phyloP scores from a whole-genome alignment of 2,329 filamentous ascomycete species.

The Xylariaceae sp. region DNA sequence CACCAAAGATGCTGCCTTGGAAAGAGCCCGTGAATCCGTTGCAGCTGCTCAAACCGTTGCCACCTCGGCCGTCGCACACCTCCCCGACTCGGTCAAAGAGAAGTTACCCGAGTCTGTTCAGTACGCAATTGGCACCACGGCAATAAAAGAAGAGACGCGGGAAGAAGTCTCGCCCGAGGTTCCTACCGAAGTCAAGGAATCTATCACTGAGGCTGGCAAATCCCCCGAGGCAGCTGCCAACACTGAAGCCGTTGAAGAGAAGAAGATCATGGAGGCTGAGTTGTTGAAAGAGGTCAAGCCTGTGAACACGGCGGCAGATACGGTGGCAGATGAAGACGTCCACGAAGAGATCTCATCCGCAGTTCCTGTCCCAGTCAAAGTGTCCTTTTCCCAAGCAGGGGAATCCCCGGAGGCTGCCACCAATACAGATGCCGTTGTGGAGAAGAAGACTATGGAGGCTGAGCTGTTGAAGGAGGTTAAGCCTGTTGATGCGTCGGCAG shows the following conservation, averaged over 20 bases:
- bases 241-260: slow-evolving; percentile 73
- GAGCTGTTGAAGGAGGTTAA: slow-evolving; percentile 73
- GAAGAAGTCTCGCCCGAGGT: slow-evolving; percentile 58
- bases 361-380: slow-evolving; percentile 63
- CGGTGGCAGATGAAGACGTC: slow-evolving; percentile 43
- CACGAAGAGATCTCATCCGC: slow-evolving; percentile 55
- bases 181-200: slow-evolving; percentile 63
- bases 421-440: slow-evolving; percentile 71
- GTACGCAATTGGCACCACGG: slow-evolving; percentile 52
- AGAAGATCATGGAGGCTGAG: slow-evolving; percentile 76
- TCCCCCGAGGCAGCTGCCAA: slow-evolving; percentile 76
- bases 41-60: slow-evolving; percentile 36
- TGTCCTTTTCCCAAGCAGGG: slow-evolving; percentile 64
- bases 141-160: slow-evolving; percentile 51
- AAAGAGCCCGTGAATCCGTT: slow-evolving; percentile 50
- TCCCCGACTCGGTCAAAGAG: slow-evolving; percentile 62
- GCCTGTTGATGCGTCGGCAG: slow-evolving; percentile 45
- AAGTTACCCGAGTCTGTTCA: slow-evolving; percentile 58
- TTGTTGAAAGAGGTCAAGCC: slow-evolving; percentile 68
- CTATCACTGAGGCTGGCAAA: slow-evolving; percentile 62
- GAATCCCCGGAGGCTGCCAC: slow-evolving; percentile 74
- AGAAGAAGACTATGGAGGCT: slow-evolving; percentile 77
- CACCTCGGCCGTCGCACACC: slow-evolving; percentile 48
- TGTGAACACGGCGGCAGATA: slow-evolving; percentile 41
- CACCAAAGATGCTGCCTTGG: slow-evolving; percentile 50